Conservation (phyloP, 2,329 filamentous ascomycete species). For the Fusarium hostae region DNA sequence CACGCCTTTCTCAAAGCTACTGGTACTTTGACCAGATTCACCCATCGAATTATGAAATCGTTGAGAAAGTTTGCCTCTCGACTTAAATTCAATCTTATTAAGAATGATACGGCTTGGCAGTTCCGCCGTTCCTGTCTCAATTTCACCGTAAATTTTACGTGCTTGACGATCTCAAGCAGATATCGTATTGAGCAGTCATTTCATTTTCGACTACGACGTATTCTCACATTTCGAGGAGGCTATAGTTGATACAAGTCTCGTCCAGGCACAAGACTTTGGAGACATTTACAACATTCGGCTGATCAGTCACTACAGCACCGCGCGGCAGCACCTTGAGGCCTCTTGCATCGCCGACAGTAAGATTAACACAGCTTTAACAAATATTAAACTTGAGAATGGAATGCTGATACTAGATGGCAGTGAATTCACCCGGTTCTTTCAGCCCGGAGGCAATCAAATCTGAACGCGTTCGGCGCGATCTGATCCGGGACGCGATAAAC, state of each 20-base stretch:
- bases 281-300: slow-evolving; percentile 8
- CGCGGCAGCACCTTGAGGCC: not conserved
- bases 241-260: fast-evolving
- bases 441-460: not conserved
- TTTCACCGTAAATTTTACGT: not conserved
- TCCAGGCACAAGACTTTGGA: not conserved
- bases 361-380: not conserved
- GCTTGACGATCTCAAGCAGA: not conserved
- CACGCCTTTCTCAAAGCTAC: not conserved
- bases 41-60: not conserved
- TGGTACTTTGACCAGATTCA: not conserved
- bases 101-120: not conserved
- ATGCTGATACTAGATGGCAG: not conserved
- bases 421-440: not conserved
- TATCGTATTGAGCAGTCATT: not conserved
- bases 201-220: not conserved
- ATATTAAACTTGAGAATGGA: fast-evolving
- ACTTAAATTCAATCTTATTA: not conserved
- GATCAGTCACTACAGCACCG: not conserved
- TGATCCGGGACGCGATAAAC: not conserved
- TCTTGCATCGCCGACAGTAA: not conserved
- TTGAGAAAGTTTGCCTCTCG: fast-evolving
- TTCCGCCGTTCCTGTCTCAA: fast-evolving
- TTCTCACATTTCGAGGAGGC: not conserved
- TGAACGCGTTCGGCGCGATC: not conserved